phyloP scores from a whole-genome alignment of 768 basidiomycete species.

The Lactarius sp. region DNA sequence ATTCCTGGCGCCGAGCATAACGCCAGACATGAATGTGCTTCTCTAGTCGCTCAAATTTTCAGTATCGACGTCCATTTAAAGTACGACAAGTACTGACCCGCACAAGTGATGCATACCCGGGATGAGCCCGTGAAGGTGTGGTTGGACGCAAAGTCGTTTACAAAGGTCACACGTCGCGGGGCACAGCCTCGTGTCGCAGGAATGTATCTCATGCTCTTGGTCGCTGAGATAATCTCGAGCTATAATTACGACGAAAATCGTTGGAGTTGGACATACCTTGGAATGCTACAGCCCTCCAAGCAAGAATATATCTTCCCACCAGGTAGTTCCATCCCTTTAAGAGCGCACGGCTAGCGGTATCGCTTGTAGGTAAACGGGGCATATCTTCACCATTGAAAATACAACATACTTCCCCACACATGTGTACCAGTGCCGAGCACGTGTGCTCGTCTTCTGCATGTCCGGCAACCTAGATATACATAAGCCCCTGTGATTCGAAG shows the following conservation, averaged over 20 bases:
- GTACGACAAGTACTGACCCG: slow-evolving; percentile 38
- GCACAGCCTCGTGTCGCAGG: slow-evolving; percentile 49
- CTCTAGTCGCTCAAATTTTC: slow-evolving; percentile 32
- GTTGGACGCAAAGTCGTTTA: slow-evolving; percentile 45
- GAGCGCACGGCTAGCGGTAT: slow-evolving; percentile 20
- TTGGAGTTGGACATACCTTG: slow-evolving; percentile 1
- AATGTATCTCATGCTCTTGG: slow-evolving; percentile 41
- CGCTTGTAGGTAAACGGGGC: background rate
- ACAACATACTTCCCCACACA: slow-evolving; percentile 49
- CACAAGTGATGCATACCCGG: slow-evolving; percentile 45
- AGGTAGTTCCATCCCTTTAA: slow-evolving; percentile 4
- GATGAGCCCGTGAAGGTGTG: slow-evolving; percentile 50
- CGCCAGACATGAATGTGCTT: slow-evolving; percentile 45
- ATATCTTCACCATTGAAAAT: too few species aligned
- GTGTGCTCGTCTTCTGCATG: slow-evolving; percentile 47
- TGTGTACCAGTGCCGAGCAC: slow-evolving; percentile 50
- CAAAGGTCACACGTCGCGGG: slow-evolving; percentile 53
- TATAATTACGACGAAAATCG: background rate
- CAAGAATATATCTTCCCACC: slow-evolving; percentile 18
- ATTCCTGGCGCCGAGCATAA: slow-evolving; percentile 45
- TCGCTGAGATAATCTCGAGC: slow-evolving; percentile 34
- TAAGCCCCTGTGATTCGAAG: background rate
- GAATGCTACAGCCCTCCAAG: slow-evolving; percentile 10
- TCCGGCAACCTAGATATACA: slow-evolving; percentile 37
- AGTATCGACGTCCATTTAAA: background rate